These are phyloP conservation scores for Tylopilus sp. DNA, from an alignment of 768 basidiomycete genomes.

Conservation along the genomic window DNA sequence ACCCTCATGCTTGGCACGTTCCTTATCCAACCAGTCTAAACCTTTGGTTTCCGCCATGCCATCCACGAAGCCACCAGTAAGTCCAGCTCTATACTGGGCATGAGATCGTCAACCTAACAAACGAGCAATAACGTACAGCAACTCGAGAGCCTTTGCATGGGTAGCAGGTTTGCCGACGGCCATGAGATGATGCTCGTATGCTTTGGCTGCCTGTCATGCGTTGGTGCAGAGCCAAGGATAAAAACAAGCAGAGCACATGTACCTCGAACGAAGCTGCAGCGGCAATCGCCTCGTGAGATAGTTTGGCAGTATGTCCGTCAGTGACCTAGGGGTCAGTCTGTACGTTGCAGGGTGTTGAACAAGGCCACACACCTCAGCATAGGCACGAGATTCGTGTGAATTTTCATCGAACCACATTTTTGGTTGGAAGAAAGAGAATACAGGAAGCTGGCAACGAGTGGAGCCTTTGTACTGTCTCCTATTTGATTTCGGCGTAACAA, in stretches of 20 bases:
- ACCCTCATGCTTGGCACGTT: constrained; percentile 24
- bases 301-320: constrained; percentile 16
- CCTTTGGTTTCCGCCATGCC: constrained; percentile 24
- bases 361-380: constrained; percentile 8
- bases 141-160: constrained; percentile 20
- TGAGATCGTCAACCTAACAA: background rate
- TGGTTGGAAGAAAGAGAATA: too few species aligned
- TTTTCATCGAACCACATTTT: constrained; percentile 25
- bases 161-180: constrained; percentile 20
- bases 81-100: constrained; percentile 17
- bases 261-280: constrained; percentile 30
- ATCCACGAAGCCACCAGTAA: constrained; percentile 27
- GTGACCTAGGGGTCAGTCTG: constrained; percentile 14
- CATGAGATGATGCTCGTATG: constrained; percentile 23
- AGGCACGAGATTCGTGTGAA: constrained; percentile 25
- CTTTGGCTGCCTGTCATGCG: constrained; percentile 25
- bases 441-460: too few species aligned
- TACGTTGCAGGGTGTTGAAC: background rate
- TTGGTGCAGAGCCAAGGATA: background rate
- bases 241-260: background rate
- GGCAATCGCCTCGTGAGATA: constrained; percentile 28
- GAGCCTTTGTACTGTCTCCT: background rate
- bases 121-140: constrained; percentile 18
- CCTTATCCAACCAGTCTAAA: constrained; percentile 17
- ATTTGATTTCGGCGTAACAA: background rate